A percentile compares a stretch with the other conserved stretches of the same genome.
phyloP scores from a whole-genome alignment of 805 yeast genomes.

The Cyberlindnera euphorbiae region DNA sequence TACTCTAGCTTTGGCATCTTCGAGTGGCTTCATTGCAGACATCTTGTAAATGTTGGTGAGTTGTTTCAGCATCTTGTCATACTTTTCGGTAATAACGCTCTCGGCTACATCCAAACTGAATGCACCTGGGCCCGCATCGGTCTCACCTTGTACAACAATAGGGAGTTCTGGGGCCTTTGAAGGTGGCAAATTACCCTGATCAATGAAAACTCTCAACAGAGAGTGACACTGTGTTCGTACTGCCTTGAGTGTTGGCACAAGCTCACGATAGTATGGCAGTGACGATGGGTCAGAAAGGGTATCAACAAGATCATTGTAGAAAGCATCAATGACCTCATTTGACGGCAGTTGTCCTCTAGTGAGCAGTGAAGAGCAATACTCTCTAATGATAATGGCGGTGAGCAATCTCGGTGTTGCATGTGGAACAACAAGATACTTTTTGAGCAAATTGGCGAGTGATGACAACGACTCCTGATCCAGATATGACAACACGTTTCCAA shows the following conservation, averaged over 20 bases:
- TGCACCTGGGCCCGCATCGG: constrained; percentile 91
- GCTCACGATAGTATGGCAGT: constrained; percentile 66
- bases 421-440: constrained; percentile 16
- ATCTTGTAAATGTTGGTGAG: constrained; percentile 69
- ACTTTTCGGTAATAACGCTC: constrained; percentile 57
- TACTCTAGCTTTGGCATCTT: constrained; percentile 73
- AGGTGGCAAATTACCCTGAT: constrained; percentile 67
- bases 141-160: constrained; percentile 88
- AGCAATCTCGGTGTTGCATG: constrained; percentile 74
- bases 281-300: constrained; percentile 38
- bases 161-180: constrained; percentile 78
- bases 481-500: constrained; percentile 60
- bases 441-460: constrained; percentile 34
- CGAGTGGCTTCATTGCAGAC: constrained; percentile 64
- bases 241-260: constrained; percentile 80
- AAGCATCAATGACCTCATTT: constrained; percentile 21
- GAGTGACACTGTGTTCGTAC: constrained; percentile 86
- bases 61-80: constrained; percentile 55
- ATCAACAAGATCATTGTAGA: constrained; percentile 28
- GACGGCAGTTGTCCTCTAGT: constrained; percentile 22
- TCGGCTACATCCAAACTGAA: constrained; percentile 78
- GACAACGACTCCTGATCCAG: constrained; percentile 37
- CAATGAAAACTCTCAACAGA: constrained; percentile 70
- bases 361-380: constrained; percentile 42
- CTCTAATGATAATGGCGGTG: constrained; percentile 64